Evolutionary conservation across 2,329 filamentous ascomycete species (phyloP), one percentile per base, ranked within the genome.

Genomic region (Fusarium lyarnte): DNA sequence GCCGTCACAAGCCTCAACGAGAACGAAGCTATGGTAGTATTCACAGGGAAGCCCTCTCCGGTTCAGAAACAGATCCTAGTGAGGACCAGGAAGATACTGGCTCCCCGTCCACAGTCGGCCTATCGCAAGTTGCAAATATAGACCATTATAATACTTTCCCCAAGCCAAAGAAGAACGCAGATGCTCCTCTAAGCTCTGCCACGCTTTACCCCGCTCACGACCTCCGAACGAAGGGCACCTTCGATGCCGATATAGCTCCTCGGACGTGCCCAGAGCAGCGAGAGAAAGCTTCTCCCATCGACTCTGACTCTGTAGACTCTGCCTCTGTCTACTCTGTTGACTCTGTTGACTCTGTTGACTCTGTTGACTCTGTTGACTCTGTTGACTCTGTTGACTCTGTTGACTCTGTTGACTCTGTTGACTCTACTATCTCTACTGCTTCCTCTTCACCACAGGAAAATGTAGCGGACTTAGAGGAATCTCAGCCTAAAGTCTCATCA

Each of bases 181-280:
- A 16, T 41, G 13, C 39, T 41, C 39, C 21, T 16, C 21, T 6
- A 16, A 41, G 21, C 21, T n/a, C 39, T 41, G 21, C n/a, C 8
- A 6, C 13, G 5, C 39, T 41, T 4, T 41, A 13, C 21, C 39
- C 21, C 8, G 5, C 8, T 16, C 21, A 10, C 6, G 21, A 5
- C 2, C 21, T 41, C 3, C 39, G 6, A n/a, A 16, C 5, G 13
- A 21, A n/a, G 21, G 13, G 21, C 39, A 21, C 39, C 6, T 0
- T 41, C 21, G 39, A 41, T 16, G 39, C 21, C 3, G 39, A n/a
- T n/a, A 14, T n/a, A 41, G 8, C 21, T 16, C 21, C 2, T 41
- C 13, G n/a, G 39, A 16, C 39, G 39, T 16, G 39, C 21, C 21
- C 13, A 16, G 39, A n/a, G 21, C 21, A n/a, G 39, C 39, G 21